Evolutionary conservation across 106 monocot species (phyloP).

Genomic region (Phalaenopsis equestris): DNA sequence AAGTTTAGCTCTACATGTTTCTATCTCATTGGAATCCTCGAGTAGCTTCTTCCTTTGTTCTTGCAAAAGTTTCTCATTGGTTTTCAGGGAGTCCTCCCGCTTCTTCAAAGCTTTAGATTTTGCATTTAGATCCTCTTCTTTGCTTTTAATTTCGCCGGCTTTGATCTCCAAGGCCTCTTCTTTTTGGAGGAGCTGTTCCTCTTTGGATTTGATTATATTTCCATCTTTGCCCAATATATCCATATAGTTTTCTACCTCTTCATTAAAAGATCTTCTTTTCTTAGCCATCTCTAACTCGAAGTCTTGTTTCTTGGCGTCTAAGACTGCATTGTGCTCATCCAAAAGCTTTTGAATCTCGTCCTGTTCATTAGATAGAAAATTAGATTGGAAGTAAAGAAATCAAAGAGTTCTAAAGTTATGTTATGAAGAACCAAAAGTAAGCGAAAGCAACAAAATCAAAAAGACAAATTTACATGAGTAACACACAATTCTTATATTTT

Average conservation of each 20-base stretch:
- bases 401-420: neutral
- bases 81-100: constrained; percentile 56
- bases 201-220: constrained; percentile 28
- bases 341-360: constrained; percentile 85
- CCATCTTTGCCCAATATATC: constrained; percentile 35
- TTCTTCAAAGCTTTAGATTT: constrained; percentile 69
- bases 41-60: constrained; percentile 39
- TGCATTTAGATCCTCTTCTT: constrained; percentile 50
- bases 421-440: neutral
- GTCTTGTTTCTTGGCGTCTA: constrained; percentile 57
- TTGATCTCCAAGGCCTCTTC: constrained; percentile 53
- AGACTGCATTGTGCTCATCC: constrained; percentile 53
- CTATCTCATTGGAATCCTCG: constrained; percentile 31
- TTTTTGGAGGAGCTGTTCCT: constrained; percentile 50
- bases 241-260: constrained; percentile 46
- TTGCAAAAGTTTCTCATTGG: constrained; percentile 38
- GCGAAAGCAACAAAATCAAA: neutral
- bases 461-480: neutral
- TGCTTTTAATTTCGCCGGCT: constrained; percentile 40
- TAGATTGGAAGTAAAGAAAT: neutral
- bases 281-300: constrained; percentile 70
- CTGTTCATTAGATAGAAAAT: constrained; percentile 18
- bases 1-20: constrained; percentile 31
- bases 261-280: constrained; percentile 43
- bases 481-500: no score